Evolutionary conservation across 768 basidiomycete species (phyloP).

Genomic region (Podaxis carcinomalis): DNA sequence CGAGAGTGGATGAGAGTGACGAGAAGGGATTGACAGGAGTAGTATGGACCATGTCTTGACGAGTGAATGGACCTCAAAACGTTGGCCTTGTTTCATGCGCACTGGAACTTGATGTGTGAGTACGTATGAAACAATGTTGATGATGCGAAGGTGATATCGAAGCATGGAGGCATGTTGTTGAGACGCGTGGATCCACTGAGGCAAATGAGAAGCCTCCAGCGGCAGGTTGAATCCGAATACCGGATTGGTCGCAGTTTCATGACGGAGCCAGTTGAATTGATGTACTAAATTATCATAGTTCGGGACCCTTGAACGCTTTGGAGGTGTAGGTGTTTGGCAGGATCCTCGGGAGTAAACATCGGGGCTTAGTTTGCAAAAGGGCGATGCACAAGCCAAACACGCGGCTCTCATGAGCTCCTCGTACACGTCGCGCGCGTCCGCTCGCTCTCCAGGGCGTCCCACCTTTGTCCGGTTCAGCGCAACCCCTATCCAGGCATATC

Average conservation of each 20-base stretch:
- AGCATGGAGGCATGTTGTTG: constrained; percentile 10
- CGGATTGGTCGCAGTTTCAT: constrained; percentile 4
- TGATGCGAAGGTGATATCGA: constrained; percentile 12
- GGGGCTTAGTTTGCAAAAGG: neutral
- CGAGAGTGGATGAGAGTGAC: neutral
- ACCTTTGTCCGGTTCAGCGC: neutral
- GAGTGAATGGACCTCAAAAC: constrained; percentile 9
- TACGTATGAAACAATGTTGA: constrained; percentile 13
- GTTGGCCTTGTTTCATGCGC: constrained; percentile 8
- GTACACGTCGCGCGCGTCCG: neutral
- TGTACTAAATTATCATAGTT: neutral
- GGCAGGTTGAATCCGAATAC: neutral
- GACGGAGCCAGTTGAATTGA: neutral
- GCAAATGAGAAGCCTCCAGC: constrained; percentile 3
- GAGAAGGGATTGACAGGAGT: constrained; percentile 2
- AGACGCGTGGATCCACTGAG: constrained; percentile 10
- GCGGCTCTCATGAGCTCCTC: constrained; percentile 6
- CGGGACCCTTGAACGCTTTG: neutral
- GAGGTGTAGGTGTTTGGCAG: neutral
- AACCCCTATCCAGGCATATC: constrained; percentile 8
- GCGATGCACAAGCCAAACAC: neutral
- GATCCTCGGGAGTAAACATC: neutral
- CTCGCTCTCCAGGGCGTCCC: constrained; percentile 3
- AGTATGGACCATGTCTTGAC: constrained; percentile 7
- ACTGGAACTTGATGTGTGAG: constrained; percentile 4